Base-by-base conservation (phyloP, 2,329 filamentous ascomycete species). In the Trichoderma cornu-damae region DNA sequence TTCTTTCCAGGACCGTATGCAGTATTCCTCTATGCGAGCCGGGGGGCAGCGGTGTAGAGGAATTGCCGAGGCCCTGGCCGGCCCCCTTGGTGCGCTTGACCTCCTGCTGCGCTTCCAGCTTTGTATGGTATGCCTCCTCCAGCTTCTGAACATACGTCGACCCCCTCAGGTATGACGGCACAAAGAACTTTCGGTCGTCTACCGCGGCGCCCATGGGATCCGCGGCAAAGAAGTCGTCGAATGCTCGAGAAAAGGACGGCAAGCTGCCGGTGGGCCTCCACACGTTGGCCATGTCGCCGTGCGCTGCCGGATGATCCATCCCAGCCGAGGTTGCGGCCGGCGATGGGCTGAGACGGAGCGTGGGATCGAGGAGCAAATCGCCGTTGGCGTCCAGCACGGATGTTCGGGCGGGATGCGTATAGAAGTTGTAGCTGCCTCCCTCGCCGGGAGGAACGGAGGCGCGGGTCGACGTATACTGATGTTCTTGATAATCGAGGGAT, bases 1-100 rank as follows among this genome's bases (percentile, higher is more conserved):
- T 76, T 62, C 89, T 85, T 74, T 96, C 93, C 64, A 95, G 86
- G 60, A 96, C 80, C 66, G 95, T 90, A 70, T 90, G 90, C 14
- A 88, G 84, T 74, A 95, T 83, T 18, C 90, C 91, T 54, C 88
- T 81, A 72, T 95, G 87, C 28, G 80, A 76, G 4, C 75, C 70
- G 3, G 86, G 61, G 3, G 71, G 69, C 22, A 72, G 61, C 32
- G 65, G 59, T 26, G 70, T 65, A 66, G 72, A 61, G 62, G 77
- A 69, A 76, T 81, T 70, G 79, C 84, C 47, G 78, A 78, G 61
- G n/a, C 79, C 81, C 77, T 18, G 81, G 74, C 66, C 59, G 26
- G 59, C 61, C 6, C 26, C 60, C 16, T 38, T 44, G 22, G 47
- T 35, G 24, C 59, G 59, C 35, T 59, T 62, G 37, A 66, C 85